These are phyloP conservation scores for Haplosporangium sp. DNA, from an alignment of 371 early-diverging fungal genomes.

Conservation along the genomic window DNA sequence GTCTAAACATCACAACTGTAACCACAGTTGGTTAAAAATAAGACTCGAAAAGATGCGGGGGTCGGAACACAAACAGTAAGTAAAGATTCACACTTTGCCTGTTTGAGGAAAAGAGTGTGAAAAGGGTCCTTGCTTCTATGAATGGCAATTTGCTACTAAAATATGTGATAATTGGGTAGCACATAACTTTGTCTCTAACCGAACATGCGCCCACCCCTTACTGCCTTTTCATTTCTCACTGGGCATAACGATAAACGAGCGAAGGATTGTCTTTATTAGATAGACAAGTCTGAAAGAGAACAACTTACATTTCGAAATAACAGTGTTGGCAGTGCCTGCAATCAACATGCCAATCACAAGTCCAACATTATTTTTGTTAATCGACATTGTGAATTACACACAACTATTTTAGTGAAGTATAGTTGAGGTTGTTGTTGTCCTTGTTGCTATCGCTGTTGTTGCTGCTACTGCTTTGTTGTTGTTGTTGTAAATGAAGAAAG, in stretches of 20 bases:
- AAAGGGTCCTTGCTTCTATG: neutral
- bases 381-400: conserved; percentile 33
- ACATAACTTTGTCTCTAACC: neutral
- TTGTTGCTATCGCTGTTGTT: too few relatives aligned
- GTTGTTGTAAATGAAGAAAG: neutral
- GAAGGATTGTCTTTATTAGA: too few relatives aligned
- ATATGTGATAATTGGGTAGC: neutral
- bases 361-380: conserved; percentile 53
- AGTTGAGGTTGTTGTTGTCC: neutral
- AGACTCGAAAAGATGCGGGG: neutral
- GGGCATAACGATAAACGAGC: too few relatives aligned
- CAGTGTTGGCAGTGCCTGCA: conserved; percentile 87
- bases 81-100: neutral
- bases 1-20: too few relatives aligned
- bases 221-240: too few relatives aligned
- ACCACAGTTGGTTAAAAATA: too few relatives aligned
- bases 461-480: too few relatives aligned
- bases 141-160: too few relatives aligned
- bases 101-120: neutral
- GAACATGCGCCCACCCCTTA: too few relatives aligned
- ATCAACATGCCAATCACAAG: conserved; percentile 84
- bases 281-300: neutral
- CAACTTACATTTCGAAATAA: conserved; percentile 76
- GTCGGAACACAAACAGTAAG: neutral
- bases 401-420: neutral